A percentile compares a stretch with the other conserved stretches of the same genome.
phyloP scores from a whole-genome alignment of 352 stramenopile species.

The Phytophthora lateralis region DNA sequence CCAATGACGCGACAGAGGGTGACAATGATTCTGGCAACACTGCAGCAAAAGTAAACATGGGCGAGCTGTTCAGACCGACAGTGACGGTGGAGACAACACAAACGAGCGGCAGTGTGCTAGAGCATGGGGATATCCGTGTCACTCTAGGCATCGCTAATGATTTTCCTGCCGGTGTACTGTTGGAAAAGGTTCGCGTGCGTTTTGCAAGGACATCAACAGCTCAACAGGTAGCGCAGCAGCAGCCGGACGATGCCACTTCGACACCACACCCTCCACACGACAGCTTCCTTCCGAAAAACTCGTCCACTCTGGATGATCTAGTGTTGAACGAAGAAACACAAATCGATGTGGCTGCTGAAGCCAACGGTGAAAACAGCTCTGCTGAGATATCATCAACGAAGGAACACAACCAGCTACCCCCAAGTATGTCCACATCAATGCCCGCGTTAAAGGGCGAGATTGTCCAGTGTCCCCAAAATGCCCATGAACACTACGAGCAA shows the following conservation, averaged over 20 bases:
- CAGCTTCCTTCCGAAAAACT: not conserved
- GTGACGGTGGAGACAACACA: conserved; percentile 66
- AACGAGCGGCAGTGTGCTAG: conserved; percentile 39
- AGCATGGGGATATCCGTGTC: conserved; percentile 66
- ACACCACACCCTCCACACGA: not conserved
- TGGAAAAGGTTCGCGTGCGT: conserved; percentile 57
- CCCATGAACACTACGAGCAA: not conserved
- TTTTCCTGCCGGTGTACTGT: conserved; percentile 59
- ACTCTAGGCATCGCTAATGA: conserved; percentile 59
- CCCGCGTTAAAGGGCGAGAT: not conserved
- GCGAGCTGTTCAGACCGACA: conserved; percentile 53
- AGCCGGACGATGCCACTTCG: not conserved
- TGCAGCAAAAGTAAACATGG: conserved; percentile 50
- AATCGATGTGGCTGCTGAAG: not conserved
- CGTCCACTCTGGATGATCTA: conserved; percentile 1
- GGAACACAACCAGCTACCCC: not conserved
- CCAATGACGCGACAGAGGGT: not conserved
- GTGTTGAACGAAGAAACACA: conserved; percentile 3
- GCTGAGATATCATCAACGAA: not conserved
- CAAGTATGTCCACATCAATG: not conserved
- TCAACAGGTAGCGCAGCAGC: not conserved
- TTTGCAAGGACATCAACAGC: conserved; percentile 28
- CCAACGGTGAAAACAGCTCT: not conserved
- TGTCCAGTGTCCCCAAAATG: not conserved
- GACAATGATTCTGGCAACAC: conserved; percentile 4